Percentiles rank a stretch among this genome's conserved stretches.
phyloP scores from a whole-genome alignment of 345 rosid species.

The Euphorbia lathyris region DNA sequence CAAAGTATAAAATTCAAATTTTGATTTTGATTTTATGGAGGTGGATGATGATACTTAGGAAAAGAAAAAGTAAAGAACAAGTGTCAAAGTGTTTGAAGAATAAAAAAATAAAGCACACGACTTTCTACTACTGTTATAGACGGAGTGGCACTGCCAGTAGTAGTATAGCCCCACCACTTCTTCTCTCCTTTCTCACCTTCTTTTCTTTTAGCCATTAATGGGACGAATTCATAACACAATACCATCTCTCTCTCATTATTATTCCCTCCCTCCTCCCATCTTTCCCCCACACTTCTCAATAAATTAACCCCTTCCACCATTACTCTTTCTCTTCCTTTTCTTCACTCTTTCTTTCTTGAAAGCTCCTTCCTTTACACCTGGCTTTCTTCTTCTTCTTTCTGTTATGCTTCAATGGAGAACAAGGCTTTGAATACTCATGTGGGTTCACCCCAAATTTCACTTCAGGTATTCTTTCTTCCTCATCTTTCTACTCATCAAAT shows the following conservation, averaged over 20 bases:
- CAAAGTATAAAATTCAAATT: too few species aligned
- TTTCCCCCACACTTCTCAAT: constrained; percentile 13
- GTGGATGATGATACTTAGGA: too few species aligned
- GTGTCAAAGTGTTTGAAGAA: too few species aligned
- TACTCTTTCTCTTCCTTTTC: background rate
- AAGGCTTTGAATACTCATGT: constrained; percentile 24
- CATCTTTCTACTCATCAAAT: background rate
- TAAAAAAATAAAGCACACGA: too few species aligned
- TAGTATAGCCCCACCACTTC: background rate
- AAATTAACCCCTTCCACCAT: background rate
- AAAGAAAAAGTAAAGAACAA: too few species aligned
- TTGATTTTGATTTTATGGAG: too few species aligned
- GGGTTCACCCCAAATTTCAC: constrained; percentile 23
- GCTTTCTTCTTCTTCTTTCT: background rate
- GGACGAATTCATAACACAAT: background rate
- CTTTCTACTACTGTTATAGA: too few species aligned
- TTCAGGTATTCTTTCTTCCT: constrained; percentile 20
- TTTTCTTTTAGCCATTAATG: constrained; percentile 9
- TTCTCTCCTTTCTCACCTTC: background rate
- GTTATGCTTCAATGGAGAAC: constrained; percentile 23
- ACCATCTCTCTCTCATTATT: background rate
- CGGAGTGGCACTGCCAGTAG: background rate
- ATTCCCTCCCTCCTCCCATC: background rate
- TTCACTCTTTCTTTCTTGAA: background rate
- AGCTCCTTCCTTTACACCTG: background rate